These are phyloP conservation scores for Novymonas esmeraldas DNA, from an alignment of 208 protist species.

Conservation along the genomic window DNA sequence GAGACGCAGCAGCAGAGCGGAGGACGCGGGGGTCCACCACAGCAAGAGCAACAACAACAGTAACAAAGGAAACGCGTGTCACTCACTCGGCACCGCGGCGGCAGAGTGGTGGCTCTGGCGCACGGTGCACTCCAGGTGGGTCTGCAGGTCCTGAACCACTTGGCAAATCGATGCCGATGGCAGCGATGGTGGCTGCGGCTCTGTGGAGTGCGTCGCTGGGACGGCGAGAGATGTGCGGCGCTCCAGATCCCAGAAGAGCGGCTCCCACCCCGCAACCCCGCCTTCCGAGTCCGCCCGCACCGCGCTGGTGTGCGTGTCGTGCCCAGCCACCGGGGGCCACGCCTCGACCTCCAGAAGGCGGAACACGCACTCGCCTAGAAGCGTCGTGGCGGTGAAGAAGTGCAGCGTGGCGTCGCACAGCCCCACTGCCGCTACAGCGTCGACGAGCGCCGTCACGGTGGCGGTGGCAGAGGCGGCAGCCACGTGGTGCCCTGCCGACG, in stretches of 20 bases:
- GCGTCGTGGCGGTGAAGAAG: slow-evolving; percentile 61
- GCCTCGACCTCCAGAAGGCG: slow-evolving; percentile 36
- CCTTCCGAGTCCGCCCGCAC: no score
- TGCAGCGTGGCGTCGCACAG: slow-evolving; percentile 81
- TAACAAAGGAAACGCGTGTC: no score
- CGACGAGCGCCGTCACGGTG: slow-evolving; percentile 59
- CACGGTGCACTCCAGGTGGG: slow-evolving; percentile 19
- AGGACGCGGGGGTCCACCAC: no score
- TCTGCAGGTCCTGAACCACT: slow-evolving; percentile 30
- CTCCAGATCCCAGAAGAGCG: slow-evolving; percentile 9
- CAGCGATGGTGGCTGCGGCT: neutral
- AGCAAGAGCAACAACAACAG: no score
- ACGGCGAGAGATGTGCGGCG: slow-evolving; percentile 8
- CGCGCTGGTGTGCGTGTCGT: neutral
- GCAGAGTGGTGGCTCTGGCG: neutral
- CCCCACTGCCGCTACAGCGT: slow-evolving; percentile 75
- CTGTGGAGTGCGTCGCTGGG: neutral
- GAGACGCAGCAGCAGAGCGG: no score
- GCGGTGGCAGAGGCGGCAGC: neutral
- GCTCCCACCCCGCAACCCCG: neutral
- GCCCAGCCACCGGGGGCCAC: slow-evolving; percentile 17
- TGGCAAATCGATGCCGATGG: slow-evolving; percentile 45
- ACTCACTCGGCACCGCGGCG: neutral
- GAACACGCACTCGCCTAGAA: slow-evolving; percentile 65
- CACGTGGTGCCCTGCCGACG: neutral